phyloP scores from a whole-genome alignment of 176 grass and related monocot species.

The Calamus simplicifolius region DNA sequence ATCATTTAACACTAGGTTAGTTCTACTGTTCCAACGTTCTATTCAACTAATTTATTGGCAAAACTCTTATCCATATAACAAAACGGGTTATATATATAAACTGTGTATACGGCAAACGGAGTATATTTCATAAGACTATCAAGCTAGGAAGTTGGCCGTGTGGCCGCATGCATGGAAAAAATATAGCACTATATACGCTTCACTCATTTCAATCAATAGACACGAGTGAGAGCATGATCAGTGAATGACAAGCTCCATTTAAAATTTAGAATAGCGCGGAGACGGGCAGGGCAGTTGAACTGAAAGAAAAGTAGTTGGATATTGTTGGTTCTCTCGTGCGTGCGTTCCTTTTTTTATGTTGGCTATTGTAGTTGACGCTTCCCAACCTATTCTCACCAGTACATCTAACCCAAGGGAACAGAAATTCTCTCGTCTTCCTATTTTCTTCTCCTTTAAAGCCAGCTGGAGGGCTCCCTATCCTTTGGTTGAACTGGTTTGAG shows the following conservation, averaged over 20 bases:
- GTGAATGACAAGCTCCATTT: background rate
- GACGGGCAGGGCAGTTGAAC: conserved; percentile 42
- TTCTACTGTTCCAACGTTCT: too few relatives aligned
- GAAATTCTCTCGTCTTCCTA: conserved; percentile 13
- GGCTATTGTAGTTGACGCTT: conserved; percentile 41
- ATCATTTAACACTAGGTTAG: too few relatives aligned
- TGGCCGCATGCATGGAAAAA: too few relatives aligned
- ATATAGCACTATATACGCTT: too few relatives aligned
- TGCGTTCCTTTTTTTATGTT: conserved; percentile 18
- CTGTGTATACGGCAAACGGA: too few relatives aligned
- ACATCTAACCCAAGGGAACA: conserved; percentile 16
- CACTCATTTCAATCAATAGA: too few relatives aligned
- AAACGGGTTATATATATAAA: too few relatives aligned
- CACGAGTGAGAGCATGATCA: too few relatives aligned
- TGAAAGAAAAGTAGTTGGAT: conserved; percentile 58
- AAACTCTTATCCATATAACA: too few relatives aligned
- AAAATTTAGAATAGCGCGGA: background rate
- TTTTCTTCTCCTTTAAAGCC: background rate
- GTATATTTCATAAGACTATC: too few relatives aligned
- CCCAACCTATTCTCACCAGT: conserved; percentile 34
- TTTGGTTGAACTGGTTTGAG: background rate
- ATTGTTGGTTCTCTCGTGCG: conserved; percentile 31
- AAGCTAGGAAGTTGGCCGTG: too few relatives aligned
- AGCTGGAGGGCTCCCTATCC: background rate
- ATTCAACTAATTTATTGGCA: too few relatives aligned